Evolutionary conservation across 2,329 filamentous ascomycete species (phyloP).

Genomic region (Zymoseptoria passerinii): DNA sequence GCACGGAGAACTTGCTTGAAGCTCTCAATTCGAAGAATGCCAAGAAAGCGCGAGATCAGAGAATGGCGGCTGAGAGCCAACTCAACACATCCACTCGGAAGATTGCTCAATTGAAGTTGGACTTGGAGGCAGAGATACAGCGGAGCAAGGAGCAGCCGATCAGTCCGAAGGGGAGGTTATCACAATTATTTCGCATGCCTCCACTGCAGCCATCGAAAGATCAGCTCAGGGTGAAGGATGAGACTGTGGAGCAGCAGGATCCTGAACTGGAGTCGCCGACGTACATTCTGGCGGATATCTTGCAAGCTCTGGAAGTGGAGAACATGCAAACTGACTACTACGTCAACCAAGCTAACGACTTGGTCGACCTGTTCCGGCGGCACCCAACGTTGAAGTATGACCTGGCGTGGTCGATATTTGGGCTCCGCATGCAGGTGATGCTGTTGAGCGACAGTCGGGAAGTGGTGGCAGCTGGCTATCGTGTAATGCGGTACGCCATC

Average conservation of each 20-base stretch:
- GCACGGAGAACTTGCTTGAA: slow-evolving; percentile 95
- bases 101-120: slow-evolving; percentile 50
- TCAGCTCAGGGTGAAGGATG: slow-evolving; percentile 29
- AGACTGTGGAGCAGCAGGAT: slow-evolving; percentile 54
- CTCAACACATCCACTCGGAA: slow-evolving; percentile 78
- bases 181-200: slow-evolving; percentile 50
- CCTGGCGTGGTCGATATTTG: slow-evolving; percentile 91
- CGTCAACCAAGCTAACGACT: slow-evolving; percentile 78
- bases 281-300: slow-evolving; percentile 77
- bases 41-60: slow-evolving; percentile 75
- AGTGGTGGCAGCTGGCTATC: slow-evolving; percentile 88
- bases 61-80: slow-evolving; percentile 61
- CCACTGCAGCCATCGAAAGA: slow-evolving; percentile 46
- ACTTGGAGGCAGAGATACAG: slow-evolving; percentile 53
- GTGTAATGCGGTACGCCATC: slow-evolving; percentile 88
- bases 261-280: slow-evolving; percentile 78
- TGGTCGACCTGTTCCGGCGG: slow-evolving; percentile 94
- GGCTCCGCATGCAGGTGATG: slow-evolving; percentile 88
- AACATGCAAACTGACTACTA: slow-evolving; percentile 92
- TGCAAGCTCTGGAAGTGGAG: slow-evolving; percentile 81
- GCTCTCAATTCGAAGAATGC: slow-evolving; percentile 89
- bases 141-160: slow-evolving; percentile 46
- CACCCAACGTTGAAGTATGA: slow-evolving; percentile 94
- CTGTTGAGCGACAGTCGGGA: slow-evolving; percentile 91
- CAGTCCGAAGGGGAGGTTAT: slow-evolving; percentile 41